phyloP scores from a whole-genome alignment of 768 basidiomycete genomes.

The Amylocystis lapponica region DNA sequence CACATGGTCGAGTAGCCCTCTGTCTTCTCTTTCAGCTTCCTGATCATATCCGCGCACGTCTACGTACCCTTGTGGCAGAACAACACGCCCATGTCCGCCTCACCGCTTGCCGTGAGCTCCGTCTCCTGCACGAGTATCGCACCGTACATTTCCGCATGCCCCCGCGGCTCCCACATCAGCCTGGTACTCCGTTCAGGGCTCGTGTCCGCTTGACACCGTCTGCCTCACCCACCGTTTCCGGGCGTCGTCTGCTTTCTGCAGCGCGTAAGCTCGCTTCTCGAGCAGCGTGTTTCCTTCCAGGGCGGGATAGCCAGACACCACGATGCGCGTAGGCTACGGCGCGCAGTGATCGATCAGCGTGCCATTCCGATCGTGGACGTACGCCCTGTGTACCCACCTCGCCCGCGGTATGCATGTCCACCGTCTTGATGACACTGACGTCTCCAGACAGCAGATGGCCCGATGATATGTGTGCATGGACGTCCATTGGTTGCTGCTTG shows the following conservation, averaged over 20 bases:
- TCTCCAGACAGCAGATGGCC: too few species aligned
- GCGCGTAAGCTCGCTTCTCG: slow-evolving; percentile 29
- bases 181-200: slow-evolving; percentile 9
- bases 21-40: slow-evolving; percentile 5
- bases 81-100: slow-evolving; percentile 36
- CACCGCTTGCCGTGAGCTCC: slow-evolving; percentile 26
- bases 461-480: too few species aligned
- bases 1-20: slow-evolving; percentile 41
- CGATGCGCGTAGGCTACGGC: slow-evolving; percentile 32
- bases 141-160: slow-evolving; percentile 37
- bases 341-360: neutral
- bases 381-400: slow-evolving; percentile 29
- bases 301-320: slow-evolving; percentile 28
- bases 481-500: too few species aligned
- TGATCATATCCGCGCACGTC: neutral
- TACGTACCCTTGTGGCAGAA: slow-evolving; percentile 36
- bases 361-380: neutral
- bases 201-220: neutral
- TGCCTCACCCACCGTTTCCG: slow-evolving; percentile 9
- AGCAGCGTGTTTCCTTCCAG: slow-evolving; percentile 30
- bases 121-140: slow-evolving; percentile 33
- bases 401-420: slow-evolving; percentile 36
- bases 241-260: slow-evolving; percentile 23
- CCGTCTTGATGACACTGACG: slow-evolving; percentile 19
- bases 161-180: slow-evolving; percentile 35